Conservation (phyloP, 495 filamentous ascomycete genomes). For the Penicillium salamii region DNA sequence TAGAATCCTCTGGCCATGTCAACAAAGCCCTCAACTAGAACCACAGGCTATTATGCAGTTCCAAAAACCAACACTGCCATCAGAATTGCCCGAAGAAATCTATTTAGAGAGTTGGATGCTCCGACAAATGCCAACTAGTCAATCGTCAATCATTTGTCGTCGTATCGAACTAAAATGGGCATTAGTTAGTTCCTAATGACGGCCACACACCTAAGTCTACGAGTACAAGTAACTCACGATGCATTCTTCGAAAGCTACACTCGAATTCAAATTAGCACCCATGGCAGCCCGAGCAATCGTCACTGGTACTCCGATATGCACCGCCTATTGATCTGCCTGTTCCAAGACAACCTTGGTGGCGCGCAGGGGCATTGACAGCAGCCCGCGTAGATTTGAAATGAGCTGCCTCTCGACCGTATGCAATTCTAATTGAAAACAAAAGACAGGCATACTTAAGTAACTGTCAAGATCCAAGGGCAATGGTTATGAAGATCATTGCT, state of each 20-base stretch:
- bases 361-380: slow-evolving; percentile 5
- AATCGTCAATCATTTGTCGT: too few relatives aligned
- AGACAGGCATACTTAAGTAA: not conserved
- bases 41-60: too few relatives aligned
- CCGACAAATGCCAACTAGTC: too few relatives aligned
- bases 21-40: too few relatives aligned
- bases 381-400: slow-evolving; percentile 6
- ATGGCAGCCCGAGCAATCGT: slow-evolving; percentile 6
- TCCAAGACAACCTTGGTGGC: slow-evolving; percentile 3
- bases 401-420: slow-evolving; percentile 7
- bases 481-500: not conserved
- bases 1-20: too few relatives aligned
- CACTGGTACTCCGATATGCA: slow-evolving; percentile 6
- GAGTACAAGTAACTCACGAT: slow-evolving; percentile 1
- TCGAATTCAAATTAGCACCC: slow-evolving; percentile 4
- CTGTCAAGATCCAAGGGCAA: not conserved
- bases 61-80: too few relatives aligned
- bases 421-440: not conserved
- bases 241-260: slow-evolving; percentile 6
- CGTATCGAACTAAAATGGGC: too few relatives aligned
- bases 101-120: too few relatives aligned
- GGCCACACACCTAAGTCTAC: too few relatives aligned
- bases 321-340: slow-evolving; percentile 6
- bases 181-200: not conserved
- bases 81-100: too few relatives aligned